phyloP scores from a whole-genome alignment of 495 filamentous ascomycete genomes.

The Rusavskia elegans region DNA sequence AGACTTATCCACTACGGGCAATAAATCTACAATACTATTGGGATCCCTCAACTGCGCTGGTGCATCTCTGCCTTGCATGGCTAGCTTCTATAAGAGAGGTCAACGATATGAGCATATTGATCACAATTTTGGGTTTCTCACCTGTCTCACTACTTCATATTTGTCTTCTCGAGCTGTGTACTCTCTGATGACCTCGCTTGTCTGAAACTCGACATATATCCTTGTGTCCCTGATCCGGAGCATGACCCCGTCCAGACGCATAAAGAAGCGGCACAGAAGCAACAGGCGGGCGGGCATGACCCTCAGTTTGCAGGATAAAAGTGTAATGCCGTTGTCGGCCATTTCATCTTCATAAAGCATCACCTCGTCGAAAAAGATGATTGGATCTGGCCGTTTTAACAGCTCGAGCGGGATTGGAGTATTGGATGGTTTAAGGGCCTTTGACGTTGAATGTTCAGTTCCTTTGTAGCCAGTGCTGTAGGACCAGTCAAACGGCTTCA shows the following conservation, averaged over 20 bases:
- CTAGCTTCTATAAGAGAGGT: slow-evolving; percentile 38
- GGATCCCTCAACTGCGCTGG: slow-evolving; percentile 70
- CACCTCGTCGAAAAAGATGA: slow-evolving; percentile 87
- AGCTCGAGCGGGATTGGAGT: slow-evolving; percentile 67
- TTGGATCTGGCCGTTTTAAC: slow-evolving; percentile 73
- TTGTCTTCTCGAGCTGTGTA: slow-evolving; percentile 68
- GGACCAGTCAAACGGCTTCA: slow-evolving; percentile 95
- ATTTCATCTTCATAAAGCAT: slow-evolving; percentile 94
- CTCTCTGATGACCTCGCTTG: slow-evolving; percentile 71
- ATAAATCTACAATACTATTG: slow-evolving; percentile 55
- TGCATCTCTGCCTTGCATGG: slow-evolving; percentile 55
- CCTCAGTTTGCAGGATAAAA: slow-evolving; percentile 73
- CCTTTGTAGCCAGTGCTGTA: slow-evolving; percentile 80
- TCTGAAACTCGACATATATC: slow-evolving; percentile 78
- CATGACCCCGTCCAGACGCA: slow-evolving; percentile 81
- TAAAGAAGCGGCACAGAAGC: slow-evolving; percentile 75
- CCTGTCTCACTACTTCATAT: slow-evolving; percentile 64
- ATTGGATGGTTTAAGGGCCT: slow-evolving; percentile 31
- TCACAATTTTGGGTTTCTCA: slow-evolving; percentile 20
- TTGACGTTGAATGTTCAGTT: slow-evolving; percentile 26
- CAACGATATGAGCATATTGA: neutral
- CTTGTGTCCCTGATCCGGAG: slow-evolving; percentile 78
- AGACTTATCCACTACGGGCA: slow-evolving; percentile 50
- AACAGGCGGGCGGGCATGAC: slow-evolving; percentile 83
- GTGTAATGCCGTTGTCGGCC: slow-evolving; percentile 87